Base-by-base conservation (phyloP, 2,329 filamentous ascomycete genomes). In the Cordyceps javanica region DNA sequence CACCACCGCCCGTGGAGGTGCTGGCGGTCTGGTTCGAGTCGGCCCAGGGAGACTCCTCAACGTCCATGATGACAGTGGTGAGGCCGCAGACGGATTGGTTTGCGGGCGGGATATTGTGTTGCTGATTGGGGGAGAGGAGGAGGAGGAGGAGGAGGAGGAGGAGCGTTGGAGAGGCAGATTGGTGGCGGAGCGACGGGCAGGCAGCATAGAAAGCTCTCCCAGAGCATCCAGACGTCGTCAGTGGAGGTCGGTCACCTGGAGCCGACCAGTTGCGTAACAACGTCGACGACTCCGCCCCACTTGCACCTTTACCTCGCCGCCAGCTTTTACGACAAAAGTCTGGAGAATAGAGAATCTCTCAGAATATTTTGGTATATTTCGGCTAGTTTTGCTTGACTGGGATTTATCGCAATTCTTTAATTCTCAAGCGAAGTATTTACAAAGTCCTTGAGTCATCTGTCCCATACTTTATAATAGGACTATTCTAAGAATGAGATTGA, bases 31-130 rank as follows among this genome's bases (percentile, higher is more conserved):
- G 67, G 61, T 64, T 67, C 36, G 76, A 73, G 67, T 81, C 79
- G 65, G 78, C 79, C 79, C 79, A 82, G 19, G 79, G 79, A 55
- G 78, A 79, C 65, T 81, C 76, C 68, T 78, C 76, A 61, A 79
- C 72, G 63, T 80, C 77, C 77, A 80, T 80, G 59, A 62, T 60
- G 21, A 3, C 10, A 28, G 19, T 42, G 5, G 5, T 42, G 16
- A 34, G 30, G 21, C 25, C 36, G 19, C 13, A 21, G 19, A 21
- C 8, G 11, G 19, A 49, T 56, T 39, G 53, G 9, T 41, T 7
- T 23, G 34, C 53, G 26, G 44, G 13, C 16, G 6, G 25, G 10
- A 9, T 39, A 19, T 21, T 13, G 44, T 25, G 26, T 44, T 50
- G 55, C 6, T 57, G 55, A 36, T 56, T 39, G 42, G 46, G 45